phyloP scores from a whole-genome alignment of 371 early-diverging fungal genomes.

The Apophysomyces trapeziformis region DNA sequence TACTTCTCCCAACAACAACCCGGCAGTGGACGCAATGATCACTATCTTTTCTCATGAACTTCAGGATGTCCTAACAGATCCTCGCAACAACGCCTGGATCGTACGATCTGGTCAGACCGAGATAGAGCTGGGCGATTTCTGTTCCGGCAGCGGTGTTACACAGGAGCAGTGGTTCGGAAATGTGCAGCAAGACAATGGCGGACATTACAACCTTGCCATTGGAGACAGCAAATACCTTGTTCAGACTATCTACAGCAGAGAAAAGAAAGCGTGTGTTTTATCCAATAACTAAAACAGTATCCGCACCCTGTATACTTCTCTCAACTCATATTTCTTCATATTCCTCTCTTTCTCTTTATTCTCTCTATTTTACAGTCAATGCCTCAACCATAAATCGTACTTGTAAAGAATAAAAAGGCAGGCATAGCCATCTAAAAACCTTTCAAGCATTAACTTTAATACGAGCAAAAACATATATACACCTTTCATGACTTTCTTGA shows the following conservation, averaged over 20 bases:
- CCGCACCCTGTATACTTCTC: neutral
- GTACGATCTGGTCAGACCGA: constrained; percentile 23
- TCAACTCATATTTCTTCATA: neutral
- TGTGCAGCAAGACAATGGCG: constrained; percentile 7
- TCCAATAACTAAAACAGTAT: neutral
- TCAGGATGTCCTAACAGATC: constrained; percentile 56
- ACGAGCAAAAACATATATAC: too few species aligned
- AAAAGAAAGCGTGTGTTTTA: constrained; percentile 40
- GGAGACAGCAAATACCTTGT: constrained; percentile 45
- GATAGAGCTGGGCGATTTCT: constrained; percentile 54
- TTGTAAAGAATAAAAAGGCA: too few species aligned
- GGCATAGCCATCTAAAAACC: too few species aligned
- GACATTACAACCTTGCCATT: constrained; percentile 45
- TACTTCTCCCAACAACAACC: constrained; percentile 48
- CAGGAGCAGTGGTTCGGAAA: constrained; percentile 43
- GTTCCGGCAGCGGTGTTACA: constrained; percentile 37
- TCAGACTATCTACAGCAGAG: constrained; percentile 49
- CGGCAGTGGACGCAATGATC: constrained; percentile 54
- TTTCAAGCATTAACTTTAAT: too few species aligned
- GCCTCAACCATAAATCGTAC: too few species aligned
- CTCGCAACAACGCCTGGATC: constrained; percentile 51
- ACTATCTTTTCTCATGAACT: constrained; percentile 60
- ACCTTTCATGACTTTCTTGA: too few species aligned
- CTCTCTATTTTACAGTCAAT: neutral
- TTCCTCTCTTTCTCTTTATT: neutral